Percentiles rank a stretch among this genome's conserved stretches.
phyloP scores from a whole-genome alignment of 257 asterid genomes.

The Vinca minor region DNA sequence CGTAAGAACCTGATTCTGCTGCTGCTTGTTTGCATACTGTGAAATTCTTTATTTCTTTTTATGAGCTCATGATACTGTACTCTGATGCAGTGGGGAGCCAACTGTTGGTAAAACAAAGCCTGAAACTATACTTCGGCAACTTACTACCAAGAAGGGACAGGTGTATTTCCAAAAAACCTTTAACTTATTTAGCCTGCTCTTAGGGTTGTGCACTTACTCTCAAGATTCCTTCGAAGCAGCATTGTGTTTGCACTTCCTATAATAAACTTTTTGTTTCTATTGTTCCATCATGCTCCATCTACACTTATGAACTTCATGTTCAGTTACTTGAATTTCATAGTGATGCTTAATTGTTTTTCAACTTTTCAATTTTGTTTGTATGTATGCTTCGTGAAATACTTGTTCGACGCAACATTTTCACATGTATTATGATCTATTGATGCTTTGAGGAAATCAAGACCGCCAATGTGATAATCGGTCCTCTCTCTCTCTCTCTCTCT shows the following conservation, averaged over 20 bases:
- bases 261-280: not conserved
- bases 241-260: no score
- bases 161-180: conserved; percentile 24
- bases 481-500: no score
- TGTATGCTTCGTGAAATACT: not conserved
- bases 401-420: no score
- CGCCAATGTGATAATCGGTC: not conserved
- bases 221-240: not conserved
- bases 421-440: not conserved
- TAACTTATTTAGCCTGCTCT: not conserved
- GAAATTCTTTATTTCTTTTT: not conserved
- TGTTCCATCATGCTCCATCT: not conserved
- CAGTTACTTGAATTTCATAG: not conserved
- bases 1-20: conserved; percentile 36
- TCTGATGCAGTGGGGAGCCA: conserved; percentile 76
- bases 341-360: not conserved
- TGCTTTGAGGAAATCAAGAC: not conserved
- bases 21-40: not conserved
- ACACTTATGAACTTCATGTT: not conserved
- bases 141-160: conserved; percentile 97
- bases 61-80: conserved; percentile 15
- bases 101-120: conserved; percentile 83
- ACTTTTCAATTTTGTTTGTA: not conserved
- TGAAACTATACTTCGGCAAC: conserved; percentile 93
- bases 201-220: not conserved